Evolutionary conservation across 805 yeast species (phyloP).

Genomic region (Yarrowia divulgata): DNA sequence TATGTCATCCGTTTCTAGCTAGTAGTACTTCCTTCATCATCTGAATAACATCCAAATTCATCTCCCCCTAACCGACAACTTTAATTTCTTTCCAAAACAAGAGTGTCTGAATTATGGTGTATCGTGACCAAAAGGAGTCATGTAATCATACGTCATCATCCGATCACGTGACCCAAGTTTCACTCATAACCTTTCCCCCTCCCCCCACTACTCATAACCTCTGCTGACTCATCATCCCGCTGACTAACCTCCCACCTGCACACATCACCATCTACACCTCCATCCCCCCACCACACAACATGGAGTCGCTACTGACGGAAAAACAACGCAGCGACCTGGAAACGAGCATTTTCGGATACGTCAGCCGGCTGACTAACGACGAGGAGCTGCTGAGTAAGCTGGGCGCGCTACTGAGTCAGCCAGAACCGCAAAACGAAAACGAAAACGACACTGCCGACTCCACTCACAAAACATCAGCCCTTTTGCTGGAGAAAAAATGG

Average conservation of each 20-base stretch:
- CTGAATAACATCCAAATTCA: too few relatives aligned
- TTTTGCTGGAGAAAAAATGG: conserved; percentile 80
- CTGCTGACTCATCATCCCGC: background rate
- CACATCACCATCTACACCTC: background rate
- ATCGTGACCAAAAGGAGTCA: too few relatives aligned
- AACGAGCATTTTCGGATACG: conserved; percentile 57
- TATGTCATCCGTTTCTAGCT: too few relatives aligned
- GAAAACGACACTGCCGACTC: too few relatives aligned
- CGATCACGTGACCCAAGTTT: background rate
- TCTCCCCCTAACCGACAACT: too few relatives aligned
- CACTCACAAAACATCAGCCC: conserved; percentile 46
- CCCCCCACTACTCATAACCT: background rate
- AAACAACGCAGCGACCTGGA: conserved; percentile 56
- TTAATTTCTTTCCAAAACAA: too few relatives aligned
- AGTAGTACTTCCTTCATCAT: too few relatives aligned
- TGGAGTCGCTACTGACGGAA: conserved; percentile 52
- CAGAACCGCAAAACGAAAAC: too few relatives aligned
- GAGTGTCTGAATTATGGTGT: too few relatives aligned
- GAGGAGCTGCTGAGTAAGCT: conserved; percentile 28
- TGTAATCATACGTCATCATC: too few relatives aligned
- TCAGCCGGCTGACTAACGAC: background rate
- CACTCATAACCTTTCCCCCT: background rate
- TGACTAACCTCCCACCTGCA: background rate
- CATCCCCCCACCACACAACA: conserved; percentile 1
- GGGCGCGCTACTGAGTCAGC: conserved; percentile 32